These are phyloP conservation scores for Pythium rhizo-oryzae DNA, from an alignment of 352 stramenopile species.

Conservation along the genomic window DNA sequence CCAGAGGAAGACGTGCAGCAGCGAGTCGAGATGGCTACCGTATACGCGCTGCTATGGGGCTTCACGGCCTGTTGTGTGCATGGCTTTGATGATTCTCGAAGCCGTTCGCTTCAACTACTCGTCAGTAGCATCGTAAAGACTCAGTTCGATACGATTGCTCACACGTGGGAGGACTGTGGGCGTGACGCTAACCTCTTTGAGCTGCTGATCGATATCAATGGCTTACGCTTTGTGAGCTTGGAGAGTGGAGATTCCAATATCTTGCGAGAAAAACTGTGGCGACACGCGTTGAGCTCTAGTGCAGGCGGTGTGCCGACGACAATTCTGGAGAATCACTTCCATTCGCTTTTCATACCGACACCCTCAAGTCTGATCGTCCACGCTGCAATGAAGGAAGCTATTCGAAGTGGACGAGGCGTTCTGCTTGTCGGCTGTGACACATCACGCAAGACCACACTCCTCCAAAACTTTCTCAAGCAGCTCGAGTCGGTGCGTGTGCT, in stretches of 20 bases:
- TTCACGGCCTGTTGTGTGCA: conserved; percentile 24
- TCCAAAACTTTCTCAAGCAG: conserved; percentile 37
- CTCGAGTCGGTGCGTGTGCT: conserved; percentile 26
- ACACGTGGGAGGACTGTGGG: conserved; percentile 33
- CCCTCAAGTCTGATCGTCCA: conserved; percentile 34
- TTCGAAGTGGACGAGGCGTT: conserved; percentile 28
- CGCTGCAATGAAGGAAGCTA: conserved; percentile 31
- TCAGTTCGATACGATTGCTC: conserved; percentile 27
- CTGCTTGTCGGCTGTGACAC: conserved; percentile 32
- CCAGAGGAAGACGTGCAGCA: conserved; percentile 25
- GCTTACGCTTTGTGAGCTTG: conserved; percentile 29
- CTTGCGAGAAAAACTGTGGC: conserved; percentile 29
- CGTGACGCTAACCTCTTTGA: conserved; percentile 35
- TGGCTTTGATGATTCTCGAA: conserved; percentile 3
- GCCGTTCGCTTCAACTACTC: conserved; percentile 22
- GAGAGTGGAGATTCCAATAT: conserved; percentile 22
- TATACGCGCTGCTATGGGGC: conserved; percentile 59
- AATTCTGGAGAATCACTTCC: conserved; percentile 7
- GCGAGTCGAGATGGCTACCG: conserved; percentile 52
- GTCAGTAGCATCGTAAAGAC: conserved; percentile 34
- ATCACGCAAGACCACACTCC: conserved; percentile 30
- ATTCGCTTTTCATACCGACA: conserved; percentile 38
- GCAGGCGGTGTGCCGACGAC: background rate
- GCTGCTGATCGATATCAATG: conserved; percentile 29
- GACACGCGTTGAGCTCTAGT: conserved; percentile 11